Conservation (phyloP, 768 basidiomycete species). For the Trichaptum fuscoviolaceum region DNA sequence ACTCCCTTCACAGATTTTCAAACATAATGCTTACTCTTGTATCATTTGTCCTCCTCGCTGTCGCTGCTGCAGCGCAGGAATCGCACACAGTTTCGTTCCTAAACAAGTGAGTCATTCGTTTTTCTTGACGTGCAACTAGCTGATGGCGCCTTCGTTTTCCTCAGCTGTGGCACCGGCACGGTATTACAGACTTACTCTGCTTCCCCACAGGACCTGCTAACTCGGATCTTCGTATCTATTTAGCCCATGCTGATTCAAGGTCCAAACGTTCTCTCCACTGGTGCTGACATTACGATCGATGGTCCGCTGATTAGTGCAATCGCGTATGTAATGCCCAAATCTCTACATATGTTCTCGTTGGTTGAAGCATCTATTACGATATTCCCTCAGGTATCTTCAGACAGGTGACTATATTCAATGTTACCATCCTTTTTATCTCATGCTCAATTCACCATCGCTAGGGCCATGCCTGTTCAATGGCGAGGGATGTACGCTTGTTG, state of each 20-base stretch:
- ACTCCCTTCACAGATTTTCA: too few relatives aligned
- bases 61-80: conserved; percentile 23
- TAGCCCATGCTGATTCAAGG: conserved; percentile 19
- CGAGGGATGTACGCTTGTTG: conserved; percentile 34
- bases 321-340: conserved; percentile 27
- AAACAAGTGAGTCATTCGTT: conserved; percentile 20
- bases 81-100: conserved; percentile 32
- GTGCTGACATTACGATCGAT: conserved; percentile 22
- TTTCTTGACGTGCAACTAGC: background rate
- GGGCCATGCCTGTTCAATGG: conserved; percentile 35
- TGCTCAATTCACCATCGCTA: conserved; percentile 4
- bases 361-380: too few relatives aligned
- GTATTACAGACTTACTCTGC: conserved; percentile 16
- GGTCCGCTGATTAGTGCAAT: conserved; percentile 30
- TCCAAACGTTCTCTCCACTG: conserved; percentile 27
- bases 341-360: too few relatives aligned
- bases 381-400: conserved; percentile 31
- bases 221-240: conserved; percentile 16
- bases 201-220: background rate
- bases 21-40: too few relatives aligned
- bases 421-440: background rate
- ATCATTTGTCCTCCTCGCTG: too few relatives aligned
- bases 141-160: background rate
- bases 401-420: conserved; percentile 15
- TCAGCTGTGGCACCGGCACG: conserved; percentile 29